These are phyloP conservation scores for Penicillium sp. DNA, from an alignment of 2,329 filamentous ascomycete genomes.

Conservation along the genomic window DNA sequence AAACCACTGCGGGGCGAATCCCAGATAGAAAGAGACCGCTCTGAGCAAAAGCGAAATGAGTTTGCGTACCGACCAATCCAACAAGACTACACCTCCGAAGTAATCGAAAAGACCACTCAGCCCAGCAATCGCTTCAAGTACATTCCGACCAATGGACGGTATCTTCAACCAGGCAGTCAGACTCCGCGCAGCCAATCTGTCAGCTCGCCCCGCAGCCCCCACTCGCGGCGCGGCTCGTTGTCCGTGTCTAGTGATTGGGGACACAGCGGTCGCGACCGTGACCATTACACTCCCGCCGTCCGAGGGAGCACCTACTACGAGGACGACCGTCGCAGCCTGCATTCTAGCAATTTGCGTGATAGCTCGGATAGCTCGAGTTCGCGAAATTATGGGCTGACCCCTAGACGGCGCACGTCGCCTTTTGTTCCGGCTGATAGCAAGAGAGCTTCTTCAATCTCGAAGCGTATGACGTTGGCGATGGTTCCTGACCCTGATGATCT, in stretches of 20 bases:
- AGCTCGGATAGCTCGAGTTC: conserved; percentile 11
- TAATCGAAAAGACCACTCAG: conserved; percentile 20
- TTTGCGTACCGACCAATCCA: conserved; percentile 37
- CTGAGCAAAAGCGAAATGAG: conserved; percentile 15
- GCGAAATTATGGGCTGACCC: conserved; percentile 12
- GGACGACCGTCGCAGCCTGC: conserved; percentile 14
- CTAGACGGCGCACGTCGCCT: conserved; percentile 14
- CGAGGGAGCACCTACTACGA: conserved; percentile 7
- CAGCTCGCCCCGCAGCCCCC: conserved; percentile 8
- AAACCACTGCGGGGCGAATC: conserved; percentile 15
- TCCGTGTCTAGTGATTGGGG: conserved; percentile 5
- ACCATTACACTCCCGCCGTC: neutral
- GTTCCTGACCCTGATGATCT: conserved; percentile 38
- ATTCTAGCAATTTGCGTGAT: conserved; percentile 12
- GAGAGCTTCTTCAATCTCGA: conserved; percentile 16
- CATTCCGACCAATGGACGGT: conserved; percentile 29
- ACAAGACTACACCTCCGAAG: conserved; percentile 31
- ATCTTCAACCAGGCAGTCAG: conserved; percentile 16
- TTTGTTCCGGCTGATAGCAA: conserved; percentile 23
- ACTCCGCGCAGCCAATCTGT: conserved; percentile 18
- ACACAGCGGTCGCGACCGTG: conserved; percentile 4
- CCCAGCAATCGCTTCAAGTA: conserved; percentile 29
- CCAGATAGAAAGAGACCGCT: conserved; percentile 9
- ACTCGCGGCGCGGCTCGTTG: conserved; percentile 13
- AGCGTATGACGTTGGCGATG: conserved; percentile 34